A percentile compares a stretch with the other conserved stretches of the same genome.
Evolutionary conservation across 176 grass and related monocot species (phyloP).

Genomic region (Melocanna baccifera): DNA sequence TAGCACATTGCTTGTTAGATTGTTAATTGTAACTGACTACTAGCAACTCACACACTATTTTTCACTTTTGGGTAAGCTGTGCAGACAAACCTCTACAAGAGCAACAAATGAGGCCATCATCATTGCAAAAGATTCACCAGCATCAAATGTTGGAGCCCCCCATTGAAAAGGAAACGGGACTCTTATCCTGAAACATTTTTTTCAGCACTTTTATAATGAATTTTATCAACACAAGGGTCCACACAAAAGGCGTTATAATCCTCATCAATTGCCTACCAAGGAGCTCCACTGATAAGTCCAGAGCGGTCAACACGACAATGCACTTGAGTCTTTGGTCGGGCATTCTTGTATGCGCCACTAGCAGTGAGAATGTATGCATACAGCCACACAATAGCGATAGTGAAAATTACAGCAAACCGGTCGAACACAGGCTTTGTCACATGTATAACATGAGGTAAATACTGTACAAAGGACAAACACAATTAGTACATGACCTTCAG

Average conservation of each 20-base stretch:
- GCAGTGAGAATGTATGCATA: conserved; percentile 83
- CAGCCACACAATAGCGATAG: conserved; percentile 76
- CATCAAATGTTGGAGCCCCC: conserved; percentile 94
- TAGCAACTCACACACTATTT: background rate
- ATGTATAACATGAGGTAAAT: conserved; percentile 65
- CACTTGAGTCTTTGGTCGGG: conserved; percentile 63
- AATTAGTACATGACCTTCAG: conserved; percentile 17
- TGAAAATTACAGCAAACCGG: conserved; percentile 84
- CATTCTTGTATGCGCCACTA: conserved; percentile 76
- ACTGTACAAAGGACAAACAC: conserved; percentile 39
- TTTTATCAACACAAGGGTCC: background rate
- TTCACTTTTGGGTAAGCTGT: background rate
- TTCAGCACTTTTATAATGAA: background rate
- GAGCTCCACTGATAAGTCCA: conserved; percentile 71
- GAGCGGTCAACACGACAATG: conserved; percentile 91
- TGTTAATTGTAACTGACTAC: background rate
- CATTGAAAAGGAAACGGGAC: conserved; percentile 93
- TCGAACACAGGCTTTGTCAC: conserved; percentile 55
- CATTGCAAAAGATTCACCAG: conserved; percentile 91
- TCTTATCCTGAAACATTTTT: conserved; percentile 49
- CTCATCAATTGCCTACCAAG: conserved; percentile 50
- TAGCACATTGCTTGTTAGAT: background rate
- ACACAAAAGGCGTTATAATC: background rate
- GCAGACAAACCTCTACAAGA: conserved; percentile 70
- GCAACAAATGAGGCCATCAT: conserved; percentile 85